Percentiles rank a stretch among this genome's conserved stretches.
These are phyloP conservation scores for Plasmopara halstedii DNA, from an alignment of 352 stramenopile species.

Conservation along the genomic window DNA sequence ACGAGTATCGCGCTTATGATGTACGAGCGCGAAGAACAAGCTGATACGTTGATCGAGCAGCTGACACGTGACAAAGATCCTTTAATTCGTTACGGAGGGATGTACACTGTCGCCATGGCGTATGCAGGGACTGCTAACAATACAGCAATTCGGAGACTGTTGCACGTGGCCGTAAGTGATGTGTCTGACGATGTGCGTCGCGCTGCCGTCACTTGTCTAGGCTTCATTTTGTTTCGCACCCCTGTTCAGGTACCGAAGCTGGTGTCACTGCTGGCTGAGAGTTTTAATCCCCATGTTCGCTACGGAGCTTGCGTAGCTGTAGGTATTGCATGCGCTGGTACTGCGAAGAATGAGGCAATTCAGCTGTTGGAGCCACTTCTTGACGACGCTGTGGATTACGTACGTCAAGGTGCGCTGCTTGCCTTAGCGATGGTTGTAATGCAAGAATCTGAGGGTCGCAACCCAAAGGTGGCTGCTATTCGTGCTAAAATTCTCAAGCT, in stretches of 20 bases:
- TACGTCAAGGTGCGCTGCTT: constrained; percentile 96
- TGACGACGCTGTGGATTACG: constrained; percentile 98
- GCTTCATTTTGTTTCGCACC: constrained; percentile 98
- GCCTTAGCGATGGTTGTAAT: constrained; percentile 98
- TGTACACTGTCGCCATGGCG: constrained; percentile 96
- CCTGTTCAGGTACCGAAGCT: constrained; percentile 90
- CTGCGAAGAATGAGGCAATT: constrained; percentile 95
- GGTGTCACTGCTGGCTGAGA: constrained; percentile 95
- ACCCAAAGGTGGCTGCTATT: constrained; percentile 81
- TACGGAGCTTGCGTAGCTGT: constrained; percentile 99
- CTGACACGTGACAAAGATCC: constrained; percentile 96
- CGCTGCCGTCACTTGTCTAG: constrained; percentile 94
- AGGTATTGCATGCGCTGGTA: constrained; percentile 96
- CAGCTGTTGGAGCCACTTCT: constrained; percentile 96
- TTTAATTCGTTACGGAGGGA: constrained; percentile 96
- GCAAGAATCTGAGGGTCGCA: constrained; percentile 91
- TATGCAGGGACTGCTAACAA: constrained; percentile 98
- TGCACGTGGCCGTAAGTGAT: constrained; percentile 98
- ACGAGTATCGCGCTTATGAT: constrained; percentile 98
- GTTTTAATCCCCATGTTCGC: constrained; percentile 99
- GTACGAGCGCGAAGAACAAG: constrained; percentile 96
- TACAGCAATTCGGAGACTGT: constrained; percentile 92
- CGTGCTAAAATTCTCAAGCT: constrained; percentile 84
- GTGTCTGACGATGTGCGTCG: constrained; percentile 98
- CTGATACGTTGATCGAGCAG: constrained; percentile 95